Percentiles rank a stretch among this genome's conserved stretches.
Conservation (phyloP, 2,329 filamentous ascomycete species). For the Aplosporella prunicola region DNA sequence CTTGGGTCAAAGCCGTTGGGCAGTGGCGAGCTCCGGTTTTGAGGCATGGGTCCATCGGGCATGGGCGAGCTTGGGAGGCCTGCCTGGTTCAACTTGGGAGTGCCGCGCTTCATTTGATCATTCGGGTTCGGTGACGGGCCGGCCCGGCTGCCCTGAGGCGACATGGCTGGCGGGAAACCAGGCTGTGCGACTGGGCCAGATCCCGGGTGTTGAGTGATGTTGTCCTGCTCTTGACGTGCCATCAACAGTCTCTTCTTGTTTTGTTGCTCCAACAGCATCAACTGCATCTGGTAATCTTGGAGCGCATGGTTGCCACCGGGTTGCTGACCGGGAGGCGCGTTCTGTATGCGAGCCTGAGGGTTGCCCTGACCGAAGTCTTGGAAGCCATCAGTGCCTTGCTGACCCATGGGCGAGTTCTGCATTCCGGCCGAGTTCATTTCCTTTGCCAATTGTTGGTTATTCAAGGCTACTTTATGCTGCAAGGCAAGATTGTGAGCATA, state of each 20-base stretch:
- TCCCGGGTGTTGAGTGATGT: constrained; percentile 43
- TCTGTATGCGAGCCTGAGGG: constrained; percentile 45
- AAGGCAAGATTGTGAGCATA: constrained; percentile 79
- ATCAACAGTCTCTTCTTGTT: constrained; percentile 80
- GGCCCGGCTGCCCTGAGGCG: constrained; percentile 57
- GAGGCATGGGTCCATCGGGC: constrained; percentile 58
- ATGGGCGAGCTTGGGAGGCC: constrained; percentile 59
- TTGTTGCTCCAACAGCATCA: constrained; percentile 79
- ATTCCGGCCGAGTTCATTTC: constrained; percentile 56
- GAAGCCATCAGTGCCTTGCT: constrained; percentile 36
- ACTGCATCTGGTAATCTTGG: constrained; percentile 82
- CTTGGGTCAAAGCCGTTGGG: constrained; percentile 46
- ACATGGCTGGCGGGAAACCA: constrained; percentile 57
- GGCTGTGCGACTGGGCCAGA: constrained; percentile 31
- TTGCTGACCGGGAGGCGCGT: constrained; percentile 44
- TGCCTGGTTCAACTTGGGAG: constrained; percentile 60
- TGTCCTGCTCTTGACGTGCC: constrained; percentile 72
- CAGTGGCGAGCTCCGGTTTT: constrained; percentile 51
- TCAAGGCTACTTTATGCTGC: constrained; percentile 72
- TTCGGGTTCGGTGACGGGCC: constrained; percentile 68
- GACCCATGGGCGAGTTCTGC: constrained; percentile 78
- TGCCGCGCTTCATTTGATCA: constrained; percentile 71
- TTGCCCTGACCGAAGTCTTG: constrained; percentile 27
- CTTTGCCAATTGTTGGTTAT: constrained; percentile 72
- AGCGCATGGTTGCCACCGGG: constrained; percentile 64